These are phyloP conservation scores for Pseudonitzschia delicatissima DNA, from an alignment of 108 stramenopile genomes.

Conservation along the genomic window DNA sequence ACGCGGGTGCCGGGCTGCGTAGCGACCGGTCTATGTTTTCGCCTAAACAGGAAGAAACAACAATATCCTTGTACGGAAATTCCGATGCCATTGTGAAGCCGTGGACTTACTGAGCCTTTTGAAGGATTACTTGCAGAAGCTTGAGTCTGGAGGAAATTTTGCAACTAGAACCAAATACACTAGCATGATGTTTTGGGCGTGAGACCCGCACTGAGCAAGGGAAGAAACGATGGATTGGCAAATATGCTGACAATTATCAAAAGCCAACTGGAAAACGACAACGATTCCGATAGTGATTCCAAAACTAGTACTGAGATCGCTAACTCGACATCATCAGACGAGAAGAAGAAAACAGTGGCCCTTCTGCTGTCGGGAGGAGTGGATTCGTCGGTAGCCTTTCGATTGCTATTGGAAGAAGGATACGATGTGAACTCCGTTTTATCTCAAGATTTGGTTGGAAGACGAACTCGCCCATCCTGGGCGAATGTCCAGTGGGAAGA, in stretches of 20 bases:
- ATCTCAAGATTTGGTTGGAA: constrained; percentile 97
- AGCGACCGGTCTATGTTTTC: constrained; percentile 62
- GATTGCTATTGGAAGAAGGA: constrained; percentile 76
- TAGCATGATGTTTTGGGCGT: constrained; percentile 61
- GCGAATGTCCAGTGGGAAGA: no score
- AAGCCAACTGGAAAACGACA: constrained; percentile 35
- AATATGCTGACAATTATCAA: constrained; percentile 70
- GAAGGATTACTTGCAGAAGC: constrained; percentile 18
- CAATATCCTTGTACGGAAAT: constrained; percentile 35
- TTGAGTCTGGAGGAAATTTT: constrained; percentile 40
- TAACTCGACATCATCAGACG: no score
- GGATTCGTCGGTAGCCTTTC: constrained; percentile 93
- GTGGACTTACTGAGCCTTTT: constrained; percentile 65
- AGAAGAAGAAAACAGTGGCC: constrained; percentile 63
- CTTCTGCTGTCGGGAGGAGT: constrained; percentile 95
- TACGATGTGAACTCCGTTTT: constrained; percentile 92
- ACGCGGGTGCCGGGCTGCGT: constrained; percentile 75
- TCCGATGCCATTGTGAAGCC: constrained; percentile 74
- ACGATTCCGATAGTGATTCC: neutral
- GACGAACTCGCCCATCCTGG: constrained; percentile 94
- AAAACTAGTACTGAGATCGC: neutral
- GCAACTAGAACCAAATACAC: constrained; percentile 39
- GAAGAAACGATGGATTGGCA: constrained; percentile 84
- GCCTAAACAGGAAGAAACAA: constrained; percentile 10
- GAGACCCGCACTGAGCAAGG: constrained; percentile 46